Evolutionary conservation across 1,284 basidiomycete genomes (phyloP), one percentile per base, ranked within the genome.

Genomic region (Trichosporon faecale): DNA sequence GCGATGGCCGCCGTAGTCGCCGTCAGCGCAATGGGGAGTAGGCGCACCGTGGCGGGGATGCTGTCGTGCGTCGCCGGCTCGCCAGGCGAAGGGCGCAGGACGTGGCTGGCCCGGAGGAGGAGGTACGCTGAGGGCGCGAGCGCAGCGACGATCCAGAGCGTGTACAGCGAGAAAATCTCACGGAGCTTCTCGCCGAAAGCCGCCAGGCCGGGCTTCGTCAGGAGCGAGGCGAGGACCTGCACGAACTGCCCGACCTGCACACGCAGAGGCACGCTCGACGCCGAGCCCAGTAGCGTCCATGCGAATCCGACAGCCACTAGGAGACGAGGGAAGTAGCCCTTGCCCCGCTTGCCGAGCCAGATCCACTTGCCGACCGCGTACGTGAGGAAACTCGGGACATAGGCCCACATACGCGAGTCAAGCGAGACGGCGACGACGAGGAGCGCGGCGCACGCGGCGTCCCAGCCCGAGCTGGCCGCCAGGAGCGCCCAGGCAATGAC

Each of bases 281-380:
- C 64, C 1, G 52, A 64, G 14, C 31, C 66, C 23, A 73, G 70
- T 0, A 49, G 40, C 0, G 52, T 35, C n/a, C 67, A 55, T 2
- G 70, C 66, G 4, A 69, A 33, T 2, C 52, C 40, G 14, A 65
- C 68, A 1, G 66, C 52, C 1, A 69, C 68, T n/a, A 31, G 27
- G 7, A 73, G 61, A 5, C 66, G 68, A 0, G 68, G 64, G 12
- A 71, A 9, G 63, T 73, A 73, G 3, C 70, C 72, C 11, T 37
- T 37, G 67, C 69, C 63, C 9, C 64, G 25, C 35, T 66, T 40
- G 35, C 66, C 68, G 25, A 73, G 68, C 72, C 72, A 73, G 16
- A 73, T 61, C n/a, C 70, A 67, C 65, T 73, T 73, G 64, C 72
- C 72, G 3, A 71, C 52, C 3, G 68, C 70, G 57, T 73, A 73